These are phyloP conservation scores for Suillus paluster DNA, from an alignment of 768 basidiomycete species.

Conservation along the genomic window DNA sequence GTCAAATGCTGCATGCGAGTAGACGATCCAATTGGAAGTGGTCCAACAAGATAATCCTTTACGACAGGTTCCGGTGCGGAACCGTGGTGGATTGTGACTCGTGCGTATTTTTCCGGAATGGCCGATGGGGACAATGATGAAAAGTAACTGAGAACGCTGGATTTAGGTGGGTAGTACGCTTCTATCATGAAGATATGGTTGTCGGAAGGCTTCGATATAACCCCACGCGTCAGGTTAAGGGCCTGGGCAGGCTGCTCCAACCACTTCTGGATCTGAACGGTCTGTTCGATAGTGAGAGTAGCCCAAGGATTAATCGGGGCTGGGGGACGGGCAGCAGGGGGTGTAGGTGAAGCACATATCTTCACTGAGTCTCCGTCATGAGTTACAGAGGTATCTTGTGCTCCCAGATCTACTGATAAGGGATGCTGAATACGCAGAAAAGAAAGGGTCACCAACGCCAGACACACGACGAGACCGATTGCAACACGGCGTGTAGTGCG, in stretches of 20 bases:
- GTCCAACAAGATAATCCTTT: constrained; percentile 61
- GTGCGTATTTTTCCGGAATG: constrained; percentile 46
- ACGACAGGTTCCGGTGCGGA: constrained; percentile 45
- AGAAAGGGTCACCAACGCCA: constrained; percentile 17
- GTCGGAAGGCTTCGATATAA: constrained; percentile 42
- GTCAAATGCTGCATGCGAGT: constrained; percentile 48
- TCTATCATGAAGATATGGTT: constrained; percentile 59
- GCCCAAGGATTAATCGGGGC: constrained; percentile 55
- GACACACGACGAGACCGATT: constrained; percentile 15
- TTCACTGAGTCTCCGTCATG: constrained; percentile 22
- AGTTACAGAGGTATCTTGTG: background rate
- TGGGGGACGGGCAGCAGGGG: constrained; percentile 43
- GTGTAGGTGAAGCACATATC: constrained; percentile 39
- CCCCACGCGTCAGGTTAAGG: constrained; percentile 52
- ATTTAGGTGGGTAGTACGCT: constrained; percentile 51
- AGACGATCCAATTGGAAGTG: constrained; percentile 48
- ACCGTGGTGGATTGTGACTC: constrained; percentile 58
- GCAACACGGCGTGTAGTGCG: constrained; percentile 18
- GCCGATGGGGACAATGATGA: constrained; percentile 30
- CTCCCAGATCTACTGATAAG: constrained; percentile 4
- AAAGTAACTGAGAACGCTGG: constrained; percentile 50
- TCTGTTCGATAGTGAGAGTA: constrained; percentile 50
- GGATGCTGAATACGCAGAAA: constrained; percentile 13
- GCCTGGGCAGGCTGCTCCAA: constrained; percentile 43
- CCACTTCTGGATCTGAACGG: constrained; percentile 49